These are phyloP conservation scores for Phytophthora syringae DNA, from an alignment of 352 stramenopile genomes.

Conservation along the genomic window DNA sequence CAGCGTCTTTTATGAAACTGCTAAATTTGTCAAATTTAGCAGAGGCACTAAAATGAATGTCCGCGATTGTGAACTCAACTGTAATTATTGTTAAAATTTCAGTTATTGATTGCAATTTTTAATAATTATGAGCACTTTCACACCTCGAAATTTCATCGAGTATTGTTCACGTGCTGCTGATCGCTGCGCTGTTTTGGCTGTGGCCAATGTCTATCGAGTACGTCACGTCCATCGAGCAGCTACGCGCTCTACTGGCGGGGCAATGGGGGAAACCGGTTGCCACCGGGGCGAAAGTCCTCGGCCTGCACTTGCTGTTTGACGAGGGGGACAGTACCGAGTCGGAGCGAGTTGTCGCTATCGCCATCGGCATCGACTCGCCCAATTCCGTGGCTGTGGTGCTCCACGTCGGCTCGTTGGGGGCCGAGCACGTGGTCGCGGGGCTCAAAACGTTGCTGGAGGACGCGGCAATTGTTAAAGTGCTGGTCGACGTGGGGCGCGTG, in stretches of 20 bases:
- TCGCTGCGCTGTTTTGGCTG: too few relatives aligned
- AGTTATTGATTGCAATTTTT: too few relatives aligned
- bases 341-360: conserved; percentile 5
- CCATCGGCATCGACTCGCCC: background rate
- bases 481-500: conserved; percentile 4
- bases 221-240: background rate
- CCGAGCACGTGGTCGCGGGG: background rate
- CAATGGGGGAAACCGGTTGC: background rate
- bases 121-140: too few relatives aligned
- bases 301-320: conserved; percentile 17
- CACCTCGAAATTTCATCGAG: too few relatives aligned
- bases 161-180: too few relatives aligned
- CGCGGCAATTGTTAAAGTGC: conserved; percentile 11
- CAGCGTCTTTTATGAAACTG: too few relatives aligned
- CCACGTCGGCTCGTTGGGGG: conserved; percentile 3
- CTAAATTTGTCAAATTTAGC: too few relatives aligned
- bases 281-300: background rate
- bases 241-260: background rate
- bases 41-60: too few relatives aligned
- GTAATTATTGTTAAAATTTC: too few relatives aligned
- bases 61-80: too few relatives aligned
- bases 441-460: conserved; percentile 17
- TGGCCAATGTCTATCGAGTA: too few relatives aligned
- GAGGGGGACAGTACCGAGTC: background rate
- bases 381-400: conserved; percentile 14